A percentile compares a stretch with the other conserved stretches of the same genome.
Evolutionary conservation across 73 alveolate species (phyloP).

Genomic region (Urostyla sp.): DNA sequence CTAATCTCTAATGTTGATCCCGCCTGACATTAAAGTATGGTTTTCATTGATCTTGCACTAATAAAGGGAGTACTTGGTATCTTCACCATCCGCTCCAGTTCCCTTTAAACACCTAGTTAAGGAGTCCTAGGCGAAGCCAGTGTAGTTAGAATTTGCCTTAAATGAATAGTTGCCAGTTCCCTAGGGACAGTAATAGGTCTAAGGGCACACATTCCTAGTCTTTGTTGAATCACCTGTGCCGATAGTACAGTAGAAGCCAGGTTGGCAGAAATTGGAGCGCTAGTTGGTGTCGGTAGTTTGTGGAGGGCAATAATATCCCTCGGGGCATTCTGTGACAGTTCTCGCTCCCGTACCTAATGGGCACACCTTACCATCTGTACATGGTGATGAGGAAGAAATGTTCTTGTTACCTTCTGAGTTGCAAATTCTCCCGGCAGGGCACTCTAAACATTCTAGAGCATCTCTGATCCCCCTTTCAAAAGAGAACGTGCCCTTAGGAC

Average conservation of each 20-base stretch:
- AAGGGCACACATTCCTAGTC: constrained; percentile 76
- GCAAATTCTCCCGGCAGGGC: constrained; percentile 88
- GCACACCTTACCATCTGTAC: constrained; percentile 88
- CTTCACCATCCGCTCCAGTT: constrained; percentile 72
- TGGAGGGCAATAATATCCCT: constrained; percentile 80
- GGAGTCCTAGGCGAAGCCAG: constrained; percentile 57
- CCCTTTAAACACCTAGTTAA: constrained; percentile 86
- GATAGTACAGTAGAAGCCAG: constrained; percentile 79
- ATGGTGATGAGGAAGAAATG: constrained; percentile 69
- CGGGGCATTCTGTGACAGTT: constrained; percentile 63
- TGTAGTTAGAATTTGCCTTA: constrained; percentile 18
- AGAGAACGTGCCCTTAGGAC: constrained; percentile 87
- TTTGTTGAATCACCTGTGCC: constrained; percentile 77
- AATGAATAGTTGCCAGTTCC: constrained; percentile 67
- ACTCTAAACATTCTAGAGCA: constrained; percentile 70
- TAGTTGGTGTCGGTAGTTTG: constrained; percentile 64
- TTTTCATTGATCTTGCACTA: constrained; percentile 65
- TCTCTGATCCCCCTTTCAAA: constrained; percentile 77
- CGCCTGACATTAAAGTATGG: no score
- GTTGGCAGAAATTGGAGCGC: constrained; percentile 66
- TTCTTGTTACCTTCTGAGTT: constrained; percentile 67
- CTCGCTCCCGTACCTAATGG: constrained; percentile 72
- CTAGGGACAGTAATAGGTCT: constrained; percentile 80
- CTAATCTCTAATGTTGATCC: no score
- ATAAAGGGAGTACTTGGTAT: constrained; percentile 59